Base-by-base conservation (phyloP, 768 basidiomycete genomes). In the Nidularia sp. region DNA sequence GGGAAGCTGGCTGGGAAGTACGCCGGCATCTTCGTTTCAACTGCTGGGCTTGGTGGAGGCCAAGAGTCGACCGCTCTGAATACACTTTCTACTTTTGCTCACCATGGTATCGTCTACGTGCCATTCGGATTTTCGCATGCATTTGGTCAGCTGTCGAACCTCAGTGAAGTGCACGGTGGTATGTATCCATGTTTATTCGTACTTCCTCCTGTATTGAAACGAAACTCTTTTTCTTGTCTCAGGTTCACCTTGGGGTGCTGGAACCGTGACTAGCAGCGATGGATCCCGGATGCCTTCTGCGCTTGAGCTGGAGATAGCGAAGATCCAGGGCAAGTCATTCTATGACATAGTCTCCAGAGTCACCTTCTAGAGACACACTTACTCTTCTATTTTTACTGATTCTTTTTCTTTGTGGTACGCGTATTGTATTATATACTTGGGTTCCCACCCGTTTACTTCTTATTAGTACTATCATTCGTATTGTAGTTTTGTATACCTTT, bases 191-290 rank as follows among this genome's bases (percentile, higher is more conserved):
- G n/a, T 47, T 25, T 25, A 25, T 25, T 25, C n/a, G 52, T 18
- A 13, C 31, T 49, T 45, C 22, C 25, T 35, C 10, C 5, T 47
- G 13, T 36, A 25, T 48, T 45, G 29, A 58, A 35, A 18, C 31
- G 61, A 55, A 59, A 10, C 15, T 42, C 22, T 8, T 25, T 25
- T 25, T 3, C 3, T 52, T 9, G 47, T 47, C 22, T 3, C 55
- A 85, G 86, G 86, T 10, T 86, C 86, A 12, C 81, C 90, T 18
- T 92, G 83, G 80, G 90, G 90, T 42, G 86, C 89, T 22, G 86
- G 85, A 22, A 85, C 85, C 8, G 76, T 78, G 55, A 75, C 83
- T 33, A 75, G 67, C 1, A 35, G 60, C 2, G 66, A 72, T 49
- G 83, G 81, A 3, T 58, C 65, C 5, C 80, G 84, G 53, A 63